Conservation (phyloP, 768 basidiomycete species). For the Clitopilus passeckerianus region DNA sequence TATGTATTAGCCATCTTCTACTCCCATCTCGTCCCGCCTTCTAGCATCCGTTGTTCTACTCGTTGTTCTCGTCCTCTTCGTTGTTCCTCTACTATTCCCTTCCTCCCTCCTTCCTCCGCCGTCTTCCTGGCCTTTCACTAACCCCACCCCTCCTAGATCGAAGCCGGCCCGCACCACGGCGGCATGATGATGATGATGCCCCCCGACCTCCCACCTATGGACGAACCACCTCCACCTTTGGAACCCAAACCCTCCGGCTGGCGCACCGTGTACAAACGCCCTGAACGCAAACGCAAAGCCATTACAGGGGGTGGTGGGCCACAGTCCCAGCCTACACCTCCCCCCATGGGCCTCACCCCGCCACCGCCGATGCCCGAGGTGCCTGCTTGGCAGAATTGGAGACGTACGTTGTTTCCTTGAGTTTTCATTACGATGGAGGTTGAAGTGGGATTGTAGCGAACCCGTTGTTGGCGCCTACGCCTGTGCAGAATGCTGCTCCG, state of each 20-base stretch:
- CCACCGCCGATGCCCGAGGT: constrained; percentile 46
- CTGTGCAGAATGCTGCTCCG: constrained; percentile 13
- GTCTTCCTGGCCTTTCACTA: not conserved
- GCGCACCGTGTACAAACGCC: constrained; percentile 67
- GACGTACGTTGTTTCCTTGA: constrained; percentile 40
- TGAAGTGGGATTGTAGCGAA: constrained; percentile 52
- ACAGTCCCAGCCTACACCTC: constrained; percentile 28
- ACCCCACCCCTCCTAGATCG: not conserved
- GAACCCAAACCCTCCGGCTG: constrained; percentile 62
- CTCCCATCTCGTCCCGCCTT: no score
- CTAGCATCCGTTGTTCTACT: no score
- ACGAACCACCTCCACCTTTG: constrained; percentile 25
- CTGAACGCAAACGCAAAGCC: constrained; percentile 39
- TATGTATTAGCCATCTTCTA: no score
- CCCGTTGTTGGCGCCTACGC: constrained; percentile 50
- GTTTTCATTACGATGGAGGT: no score
- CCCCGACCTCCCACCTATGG: constrained; percentile 35
- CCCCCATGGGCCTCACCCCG: constrained; percentile 1
- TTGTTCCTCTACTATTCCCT: not conserved
- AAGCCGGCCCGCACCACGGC: not conserved
- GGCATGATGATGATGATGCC: no score
- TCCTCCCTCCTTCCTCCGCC: not conserved
- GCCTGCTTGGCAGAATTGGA: constrained; percentile 83
- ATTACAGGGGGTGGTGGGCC: not conserved
- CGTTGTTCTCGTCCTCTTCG: no score